Conservation (phyloP, 257 asterid species). For the Solanum megistacrolobum region DNA sequence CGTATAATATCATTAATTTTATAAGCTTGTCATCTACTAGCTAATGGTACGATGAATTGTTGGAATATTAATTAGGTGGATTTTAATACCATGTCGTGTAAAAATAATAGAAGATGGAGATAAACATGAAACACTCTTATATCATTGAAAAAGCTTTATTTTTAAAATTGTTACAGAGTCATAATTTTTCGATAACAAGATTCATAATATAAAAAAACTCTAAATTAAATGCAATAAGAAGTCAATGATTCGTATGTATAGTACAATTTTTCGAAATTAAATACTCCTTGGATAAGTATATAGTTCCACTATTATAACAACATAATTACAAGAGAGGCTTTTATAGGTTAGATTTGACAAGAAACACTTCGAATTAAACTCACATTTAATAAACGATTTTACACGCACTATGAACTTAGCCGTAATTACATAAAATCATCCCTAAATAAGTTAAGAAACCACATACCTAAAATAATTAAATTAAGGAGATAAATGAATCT, state of each 20-base stretch:
- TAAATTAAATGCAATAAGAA: neutral
- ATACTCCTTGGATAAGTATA: neutral
- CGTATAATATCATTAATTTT: neutral
- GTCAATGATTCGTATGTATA: neutral
- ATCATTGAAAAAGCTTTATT: neutral
- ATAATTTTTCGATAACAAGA: neutral
- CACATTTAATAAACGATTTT: neutral
- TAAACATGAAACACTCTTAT: neutral
- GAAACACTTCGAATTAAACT: neutral
- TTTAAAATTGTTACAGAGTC: rapidly evolving
- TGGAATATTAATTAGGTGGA: neutral
- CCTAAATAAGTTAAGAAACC: neutral
- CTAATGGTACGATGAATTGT: neutral
- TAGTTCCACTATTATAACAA: neutral
- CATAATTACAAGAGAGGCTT: neutral
- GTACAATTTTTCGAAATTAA: too few species aligned
- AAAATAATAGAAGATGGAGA: neutral
- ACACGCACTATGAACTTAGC: neutral
- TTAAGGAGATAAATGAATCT: neutral
- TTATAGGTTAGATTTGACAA: neutral
- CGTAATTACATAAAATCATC: neutral
- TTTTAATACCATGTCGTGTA: neutral
- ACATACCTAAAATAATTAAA: neutral
- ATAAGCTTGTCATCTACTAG: neutral
- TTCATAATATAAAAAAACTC: too few species aligned